Evolutionary conservation across 179 eudicot genomes (phyloP).

Genomic region (Amaranthus tricolor): DNA sequence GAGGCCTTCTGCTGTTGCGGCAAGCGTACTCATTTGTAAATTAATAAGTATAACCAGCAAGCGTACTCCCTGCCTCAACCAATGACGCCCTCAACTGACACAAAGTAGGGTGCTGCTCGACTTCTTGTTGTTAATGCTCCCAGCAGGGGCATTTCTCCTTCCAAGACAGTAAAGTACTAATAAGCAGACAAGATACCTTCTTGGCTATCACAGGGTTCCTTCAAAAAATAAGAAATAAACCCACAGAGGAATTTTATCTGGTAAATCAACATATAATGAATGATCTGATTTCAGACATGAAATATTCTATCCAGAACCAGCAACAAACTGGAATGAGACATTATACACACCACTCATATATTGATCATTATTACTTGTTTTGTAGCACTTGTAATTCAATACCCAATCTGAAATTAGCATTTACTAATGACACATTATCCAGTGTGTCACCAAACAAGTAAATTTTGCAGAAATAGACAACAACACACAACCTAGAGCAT

Average conservation of each 20-base stretch:
- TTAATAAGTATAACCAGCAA: background rate
- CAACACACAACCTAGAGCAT: background rate
- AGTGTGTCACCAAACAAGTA: background rate
- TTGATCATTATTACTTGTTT: background rate
- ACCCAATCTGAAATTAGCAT: background rate
- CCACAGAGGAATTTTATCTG: background rate
- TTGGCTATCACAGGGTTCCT: background rate
- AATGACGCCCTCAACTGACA: too few species aligned
- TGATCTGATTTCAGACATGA: background rate
- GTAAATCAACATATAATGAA: background rate
- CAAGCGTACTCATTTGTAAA: too few species aligned
- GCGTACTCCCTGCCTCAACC: background rate
- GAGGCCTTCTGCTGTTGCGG: background rate
- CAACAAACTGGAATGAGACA: background rate
- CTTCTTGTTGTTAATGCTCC: too few species aligned
- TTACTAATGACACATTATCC: background rate
- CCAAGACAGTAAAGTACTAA: too few species aligned
- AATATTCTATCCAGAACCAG: conserved; percentile 6
- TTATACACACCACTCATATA: background rate
- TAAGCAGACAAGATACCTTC: background rate
- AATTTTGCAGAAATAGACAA: background rate
- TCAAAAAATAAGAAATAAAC: background rate
- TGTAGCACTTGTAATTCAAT: background rate
- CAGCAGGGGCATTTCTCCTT: background rate
- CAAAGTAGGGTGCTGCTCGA: too few species aligned